Conservation (phyloP, 805 yeast genomes). For the Scheffersomyces spartinae region DNA sequence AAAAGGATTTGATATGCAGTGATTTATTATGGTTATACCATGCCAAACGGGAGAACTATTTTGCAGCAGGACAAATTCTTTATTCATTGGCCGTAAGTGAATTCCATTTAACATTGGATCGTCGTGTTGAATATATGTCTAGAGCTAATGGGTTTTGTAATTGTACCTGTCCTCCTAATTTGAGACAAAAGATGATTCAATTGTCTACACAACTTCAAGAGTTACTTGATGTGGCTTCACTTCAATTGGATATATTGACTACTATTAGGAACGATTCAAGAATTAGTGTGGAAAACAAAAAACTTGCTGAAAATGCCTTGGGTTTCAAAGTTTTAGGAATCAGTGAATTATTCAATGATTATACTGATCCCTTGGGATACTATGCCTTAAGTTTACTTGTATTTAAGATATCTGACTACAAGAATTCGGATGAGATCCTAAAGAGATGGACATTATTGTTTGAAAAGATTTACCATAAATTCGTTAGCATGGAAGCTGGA, state of each 20-base stretch:
- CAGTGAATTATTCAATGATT: constrained; percentile 74
- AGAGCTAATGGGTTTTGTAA: constrained; percentile 90
- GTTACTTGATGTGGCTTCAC: constrained; percentile 72
- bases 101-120: constrained; percentile 53
- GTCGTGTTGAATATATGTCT: constrained; percentile 79
- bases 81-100: constrained; percentile 65
- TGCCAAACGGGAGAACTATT: constrained; percentile 68
- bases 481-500: constrained; percentile 8
- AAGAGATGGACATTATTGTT: constrained; percentile 72
- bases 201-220: constrained; percentile 63
- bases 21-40: constrained; percentile 82
- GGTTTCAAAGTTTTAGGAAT: constrained; percentile 57
- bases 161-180: constrained; percentile 65
- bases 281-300: constrained; percentile 35
- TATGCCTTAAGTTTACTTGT: constrained; percentile 69
- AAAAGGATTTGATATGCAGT: constrained; percentile 58
- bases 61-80: constrained; percentile 74
- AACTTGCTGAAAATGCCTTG: constrained; percentile 40
- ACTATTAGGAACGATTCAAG: constrained; percentile 42
- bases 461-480: constrained; percentile 33
- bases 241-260: constrained; percentile 58
- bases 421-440: constrained; percentile 72
- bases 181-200: constrained; percentile 66
- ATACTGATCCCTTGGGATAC: constrained; percentile 80
- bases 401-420: constrained; percentile 75